Evolutionary conservation across 1,284 basidiomycete species (phyloP).

Genomic region (Pholiota adiposa): DNA sequence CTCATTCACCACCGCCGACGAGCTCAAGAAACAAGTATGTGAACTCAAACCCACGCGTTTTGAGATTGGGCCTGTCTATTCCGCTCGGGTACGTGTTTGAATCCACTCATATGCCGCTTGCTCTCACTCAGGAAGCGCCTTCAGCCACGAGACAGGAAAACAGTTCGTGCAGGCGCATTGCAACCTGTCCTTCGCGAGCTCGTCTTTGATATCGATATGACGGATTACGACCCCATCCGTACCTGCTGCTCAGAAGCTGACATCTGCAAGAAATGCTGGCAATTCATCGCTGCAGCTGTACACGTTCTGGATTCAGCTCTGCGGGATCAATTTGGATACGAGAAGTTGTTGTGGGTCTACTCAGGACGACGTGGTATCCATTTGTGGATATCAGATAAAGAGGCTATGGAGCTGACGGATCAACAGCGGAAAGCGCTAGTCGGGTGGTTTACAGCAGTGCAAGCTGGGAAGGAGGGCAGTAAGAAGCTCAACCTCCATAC

Average conservation of each 20-base stretch:
- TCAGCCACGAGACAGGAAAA: slow-evolving; percentile 91
- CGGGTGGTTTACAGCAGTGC: slow-evolving; percentile 86
- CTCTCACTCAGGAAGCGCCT: slow-evolving; percentile 5
- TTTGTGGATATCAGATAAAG: slow-evolving; percentile 93
- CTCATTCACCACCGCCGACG: slow-evolving; percentile 85
- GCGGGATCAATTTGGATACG: slow-evolving; percentile 85
- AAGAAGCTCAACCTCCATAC: slow-evolving; percentile 86
- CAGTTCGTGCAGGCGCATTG: slow-evolving; percentile 77
- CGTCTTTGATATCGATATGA: slow-evolving; percentile 99
- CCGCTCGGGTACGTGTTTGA: slow-evolving; percentile 67
- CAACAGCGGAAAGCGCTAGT: slow-evolving; percentile 90
- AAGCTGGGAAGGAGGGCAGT: slow-evolving; percentile 80
- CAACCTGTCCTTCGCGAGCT: slow-evolving; percentile 87
- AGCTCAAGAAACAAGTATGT: slow-evolving; percentile 91
- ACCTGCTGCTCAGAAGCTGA: slow-evolving; percentile 93
- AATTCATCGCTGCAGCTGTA: slow-evolving; percentile 92
- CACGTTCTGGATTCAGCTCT: slow-evolving; percentile 84
- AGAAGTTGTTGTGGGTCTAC: slow-evolving; percentile 94
- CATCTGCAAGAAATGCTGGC: slow-evolving; percentile 96
- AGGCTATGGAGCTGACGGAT: slow-evolving; percentile 90
- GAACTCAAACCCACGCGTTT: slow-evolving; percentile 89
- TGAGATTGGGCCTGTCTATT: slow-evolving; percentile 96
- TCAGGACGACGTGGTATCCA: slow-evolving; percentile 98
- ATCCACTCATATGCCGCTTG: neutral
- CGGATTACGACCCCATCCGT: slow-evolving; percentile 96